Conservation (phyloP, 805 yeast species). For the Tetrapisispora arboricola region DNA sequence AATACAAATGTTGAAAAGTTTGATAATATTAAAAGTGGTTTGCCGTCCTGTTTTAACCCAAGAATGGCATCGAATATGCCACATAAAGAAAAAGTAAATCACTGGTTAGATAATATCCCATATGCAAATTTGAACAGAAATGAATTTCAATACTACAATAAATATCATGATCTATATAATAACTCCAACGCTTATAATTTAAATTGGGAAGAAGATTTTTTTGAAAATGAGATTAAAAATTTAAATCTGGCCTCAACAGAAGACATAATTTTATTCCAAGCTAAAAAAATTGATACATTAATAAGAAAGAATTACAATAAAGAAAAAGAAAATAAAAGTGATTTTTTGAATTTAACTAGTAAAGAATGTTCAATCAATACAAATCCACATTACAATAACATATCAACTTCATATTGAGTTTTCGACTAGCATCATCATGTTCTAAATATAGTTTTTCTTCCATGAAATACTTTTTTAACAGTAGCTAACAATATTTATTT, state of each 20-base stretch:
- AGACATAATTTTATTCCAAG: slow-evolving; percentile 19
- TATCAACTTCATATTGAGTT: neutral
- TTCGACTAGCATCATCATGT: too few relatives aligned
- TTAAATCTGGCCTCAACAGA: slow-evolving; percentile 7
- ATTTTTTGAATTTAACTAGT: neutral
- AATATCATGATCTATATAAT: slow-evolving; percentile 11
- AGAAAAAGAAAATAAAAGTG: slow-evolving; percentile 3
- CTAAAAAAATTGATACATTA: slow-evolving; percentile 18
- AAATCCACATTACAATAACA: neutral
- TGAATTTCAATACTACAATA: slow-evolving; percentile 9
- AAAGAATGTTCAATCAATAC: neutral
- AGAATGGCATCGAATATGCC: slow-evolving; percentile 54
- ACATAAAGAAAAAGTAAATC: slow-evolving; percentile 50
- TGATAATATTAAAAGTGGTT: slow-evolving; percentile 7
- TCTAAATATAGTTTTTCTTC: too few relatives aligned
- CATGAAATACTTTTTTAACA: too few relatives aligned
- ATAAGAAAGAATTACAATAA: slow-evolving; percentile 15
- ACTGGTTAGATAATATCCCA: slow-evolving; percentile 57
- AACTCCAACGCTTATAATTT: slow-evolving; percentile 11
- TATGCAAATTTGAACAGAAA: slow-evolving; percentile 8
- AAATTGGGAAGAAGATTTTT: slow-evolving; percentile 26
- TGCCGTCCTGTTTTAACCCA: slow-evolving; percentile 50
- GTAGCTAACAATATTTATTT: neutral
- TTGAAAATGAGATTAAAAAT: slow-evolving; percentile 5
- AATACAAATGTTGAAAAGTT: neutral